Base-by-base conservation (phyloP, 192 early-diverging fungal genomes). In the Linnemannia zychae region DNA sequence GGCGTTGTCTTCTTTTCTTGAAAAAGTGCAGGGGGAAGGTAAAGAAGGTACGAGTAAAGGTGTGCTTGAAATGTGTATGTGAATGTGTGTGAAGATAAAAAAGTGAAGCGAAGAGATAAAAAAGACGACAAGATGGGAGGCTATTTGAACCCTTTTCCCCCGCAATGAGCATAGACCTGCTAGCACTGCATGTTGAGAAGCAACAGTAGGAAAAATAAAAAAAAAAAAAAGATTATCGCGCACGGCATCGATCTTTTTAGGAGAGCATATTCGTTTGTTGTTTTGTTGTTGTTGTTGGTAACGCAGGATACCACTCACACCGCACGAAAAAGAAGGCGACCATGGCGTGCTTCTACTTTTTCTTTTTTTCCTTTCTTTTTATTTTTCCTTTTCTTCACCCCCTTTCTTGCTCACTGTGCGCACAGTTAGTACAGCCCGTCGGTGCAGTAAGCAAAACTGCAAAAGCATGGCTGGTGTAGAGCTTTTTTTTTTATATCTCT, bases 181-280 rank as follows among this genome's bases (percentile, higher is more conserved):
- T 5, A 24, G n/a, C n/a, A n/a, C n/a, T n/a, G n/a, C n/a, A n/a
- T n/a, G n/a, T n/a, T n/a, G n/a, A n/a, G n/a, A n/a, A n/a, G n/a
- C n/a, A n/a, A n/a, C n/a, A n/a, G n/a, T n/a, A n/a, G n/a, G n/a
- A n/a, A n/a, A n/a, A 37, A 13, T 33, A 40, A 18, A 16, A 22
- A 38, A 17, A 22, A 38, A 68, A 68, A 68, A 68, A 34, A 68
- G 67, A 68, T 68, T 68, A 68, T 68, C 67, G 67, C 67, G 67
- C 36, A 38, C 67, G 67, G 57, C 57, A 60, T 60, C 57, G 28
- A 60, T 31, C 24, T 60, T 13, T 60, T 60, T 60, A 28, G 53
- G 53, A 60, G n/a, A 28, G 53, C 24, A n/a, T 6, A 24, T 22
- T 22, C 24, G n/a, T 60, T 18, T 22, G 50, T 6, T 52, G 50